Evolutionary conservation across 2,329 filamentous ascomycete species (phyloP), one percentile per base, ranked within the genome.

Genomic region (Trichoderma sp.): DNA sequence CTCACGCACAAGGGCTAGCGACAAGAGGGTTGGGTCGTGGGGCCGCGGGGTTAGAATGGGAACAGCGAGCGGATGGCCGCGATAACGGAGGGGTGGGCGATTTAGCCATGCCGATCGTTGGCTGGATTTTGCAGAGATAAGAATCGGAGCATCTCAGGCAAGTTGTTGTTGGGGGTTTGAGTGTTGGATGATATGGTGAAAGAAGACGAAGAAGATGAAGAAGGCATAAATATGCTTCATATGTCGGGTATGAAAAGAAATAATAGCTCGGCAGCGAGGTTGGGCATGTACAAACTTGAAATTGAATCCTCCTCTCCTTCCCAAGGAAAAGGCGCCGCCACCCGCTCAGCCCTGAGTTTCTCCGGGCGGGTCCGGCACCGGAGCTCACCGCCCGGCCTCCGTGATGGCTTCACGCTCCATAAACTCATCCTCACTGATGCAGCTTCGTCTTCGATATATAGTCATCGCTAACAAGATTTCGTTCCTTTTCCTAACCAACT

Each of bases 331-430:
- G 43, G 43, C 43, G n/a, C 43, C 43, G 43, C 43, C 43, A 51
- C 43, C 43, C n/a, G 43, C 43, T 51, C 61, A 58, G 56, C n/a
- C 58, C 61, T n/a, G 66, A 47, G 18, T 32, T 30, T 67, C 65
- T 39, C 39, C 71, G 71, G 71, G 65, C 72, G 65, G 53, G 72
- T 71, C 65, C 69, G 69, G 73, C 56, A 73, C 72, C 73, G 73
- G 73, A 72, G 68, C 58, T 64, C 30, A 53, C 28, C 30, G 36
- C 39, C 57, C 39, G 43, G 39, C 36, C 21, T 51, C 67, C 67
- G 67, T 51, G 56, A 53, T 43, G 24, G 28, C 30, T 34, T 24
- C 39, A 61, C 36, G 0, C 26, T 21, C 26, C 8, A 39, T 24
- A 34, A 26, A 18, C 12, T 15, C 36, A 34, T 68, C n/a, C 11